Conservation (phyloP, 768 basidiomycete species). For the Calocybe gangraenosa region DNA sequence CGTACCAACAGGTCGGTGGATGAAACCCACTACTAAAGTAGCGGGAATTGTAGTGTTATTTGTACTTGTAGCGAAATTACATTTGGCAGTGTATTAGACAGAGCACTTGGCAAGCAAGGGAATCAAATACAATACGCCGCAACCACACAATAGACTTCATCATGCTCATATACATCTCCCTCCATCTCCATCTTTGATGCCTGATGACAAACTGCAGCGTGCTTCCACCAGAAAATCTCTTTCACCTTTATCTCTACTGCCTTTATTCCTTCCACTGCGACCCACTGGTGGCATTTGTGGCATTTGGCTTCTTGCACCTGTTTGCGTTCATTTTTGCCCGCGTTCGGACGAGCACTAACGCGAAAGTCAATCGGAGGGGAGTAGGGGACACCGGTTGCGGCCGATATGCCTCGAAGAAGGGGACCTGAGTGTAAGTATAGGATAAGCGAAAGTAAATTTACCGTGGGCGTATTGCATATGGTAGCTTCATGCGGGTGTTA, state of each 20-base stretch:
- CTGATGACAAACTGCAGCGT: conserved; percentile 74
- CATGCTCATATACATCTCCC: conserved; percentile 51
- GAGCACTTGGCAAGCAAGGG: too few relatives aligned
- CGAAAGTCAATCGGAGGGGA: conserved; percentile 72
- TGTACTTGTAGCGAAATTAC: too few relatives aligned
- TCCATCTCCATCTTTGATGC: conserved; percentile 54
- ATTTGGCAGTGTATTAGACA: too few relatives aligned
- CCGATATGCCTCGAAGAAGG: conserved; percentile 56
- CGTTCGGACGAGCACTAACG: conserved; percentile 33
- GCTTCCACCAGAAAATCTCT: conserved; percentile 85
- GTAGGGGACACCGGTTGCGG: conserved; percentile 64
- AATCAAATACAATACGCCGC: too few relatives aligned
- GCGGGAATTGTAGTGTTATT: too few relatives aligned
- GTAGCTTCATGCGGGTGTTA: conserved; percentile 41
- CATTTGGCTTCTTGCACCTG: conserved; percentile 68
- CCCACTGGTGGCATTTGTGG: conserved; percentile 73
- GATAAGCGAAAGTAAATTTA: conserved; percentile 23
- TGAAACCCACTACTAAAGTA: too few relatives aligned
- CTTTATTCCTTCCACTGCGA: conserved; percentile 70
- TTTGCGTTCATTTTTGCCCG: conserved; percentile 57
- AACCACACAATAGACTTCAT: conserved; percentile 33
- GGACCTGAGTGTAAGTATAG: background rate
- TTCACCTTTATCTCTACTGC: conserved; percentile 71
- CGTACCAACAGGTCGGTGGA: too few relatives aligned
- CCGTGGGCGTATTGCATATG: conserved; percentile 83